Base-by-base conservation (phyloP, 2,329 filamentous ascomycete species). In the Alternaria tenuissima region DNA sequence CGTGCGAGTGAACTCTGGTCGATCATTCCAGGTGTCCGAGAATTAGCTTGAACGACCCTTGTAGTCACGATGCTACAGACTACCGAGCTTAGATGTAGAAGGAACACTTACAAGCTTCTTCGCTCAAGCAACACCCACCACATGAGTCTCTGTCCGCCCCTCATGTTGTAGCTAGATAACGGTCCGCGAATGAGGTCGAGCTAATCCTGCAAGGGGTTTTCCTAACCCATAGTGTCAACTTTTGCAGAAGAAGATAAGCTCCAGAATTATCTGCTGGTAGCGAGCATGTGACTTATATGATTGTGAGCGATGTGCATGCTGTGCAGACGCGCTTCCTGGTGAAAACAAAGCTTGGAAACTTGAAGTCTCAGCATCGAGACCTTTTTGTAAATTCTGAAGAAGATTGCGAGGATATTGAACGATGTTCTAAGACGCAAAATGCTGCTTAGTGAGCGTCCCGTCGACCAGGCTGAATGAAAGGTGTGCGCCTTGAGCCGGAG, bases 381-480 rank as follows among this genome's bases (percentile, higher is more conserved):
- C n/a, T 38, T 16, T 18, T 18, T 12, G n/a, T 16, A 7, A 16
- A 38, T 38, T 7, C 8, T 18, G 6, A 38, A 4, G 16, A n/a
- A 1, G 16, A 38, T 8, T 38, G 7, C 8, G 5, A 7, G 2
- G 2, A 38, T 6, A 1, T 18, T 0, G 36, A 18, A n/a, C 16
- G 7, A 38, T n/a, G 16, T n/a, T 38, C 16, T 38, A n/a, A 0
- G 16, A 7, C 16, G 36, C 8, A 16, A 18, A 18, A 16, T 38
- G 14, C 8, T 38, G 36, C 36, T 8, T 16, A 47, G 44, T 32
- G 44, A 47, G 28, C 11, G 20, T 47, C 3, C n/a, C 26, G 30
- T 32, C 44, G n/a, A 47, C 44, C 26, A 47, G 44, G 26, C 26
- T 14, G 28, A 3, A 32, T 47, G 26, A 47, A 30, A 47, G 16